phyloP scores from a whole-genome alignment of 805 yeast genomes.

The Metschnikowia koreensis region DNA sequence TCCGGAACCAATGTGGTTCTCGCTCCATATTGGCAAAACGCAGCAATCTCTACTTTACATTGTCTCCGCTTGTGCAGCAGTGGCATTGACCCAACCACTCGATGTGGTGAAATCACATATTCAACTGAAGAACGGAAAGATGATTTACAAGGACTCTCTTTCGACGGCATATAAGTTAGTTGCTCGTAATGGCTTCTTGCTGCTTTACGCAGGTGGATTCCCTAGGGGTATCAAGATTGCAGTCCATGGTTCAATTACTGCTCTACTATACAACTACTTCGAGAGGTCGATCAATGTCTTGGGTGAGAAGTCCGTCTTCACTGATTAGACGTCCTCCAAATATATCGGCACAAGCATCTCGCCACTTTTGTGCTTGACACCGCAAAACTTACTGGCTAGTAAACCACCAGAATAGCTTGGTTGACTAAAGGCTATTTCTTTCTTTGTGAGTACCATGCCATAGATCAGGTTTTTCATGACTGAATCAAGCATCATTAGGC shows the following conservation, averaged over 20 bases:
- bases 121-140: conserved; percentile 71
- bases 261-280: conserved; percentile 58
- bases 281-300: conserved; percentile 31
- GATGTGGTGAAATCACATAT: conserved; percentile 85
- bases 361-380: conserved; percentile 54
- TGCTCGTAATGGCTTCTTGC: conserved; percentile 30
- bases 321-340: conserved; percentile 24
- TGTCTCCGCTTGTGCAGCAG: conserved; percentile 69
- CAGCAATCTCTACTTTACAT: conserved; percentile 52
- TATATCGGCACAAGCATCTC: conserved; percentile 51
- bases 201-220: conserved; percentile 36
- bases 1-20: conserved; percentile 41
- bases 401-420: conserved; percentile 65
- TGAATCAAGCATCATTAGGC: conserved; percentile 40
- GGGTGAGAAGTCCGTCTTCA: conserved; percentile 18
- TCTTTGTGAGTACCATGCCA: conserved; percentile 44
- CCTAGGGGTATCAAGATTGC: conserved; percentile 73
- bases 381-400: conserved; percentile 55
- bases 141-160: conserved; percentile 58
- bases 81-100: conserved; percentile 79
- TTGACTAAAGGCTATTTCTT: conserved; percentile 66
- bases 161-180: conserved; percentile 29
- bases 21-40: conserved; percentile 39
- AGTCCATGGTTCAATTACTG: conserved; percentile 66
- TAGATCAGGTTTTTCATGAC: conserved; percentile 47